These are phyloP conservation scores for Termitomyces sp. DNA, from an alignment of 768 basidiomycete genomes.

Conservation along the genomic window DNA sequence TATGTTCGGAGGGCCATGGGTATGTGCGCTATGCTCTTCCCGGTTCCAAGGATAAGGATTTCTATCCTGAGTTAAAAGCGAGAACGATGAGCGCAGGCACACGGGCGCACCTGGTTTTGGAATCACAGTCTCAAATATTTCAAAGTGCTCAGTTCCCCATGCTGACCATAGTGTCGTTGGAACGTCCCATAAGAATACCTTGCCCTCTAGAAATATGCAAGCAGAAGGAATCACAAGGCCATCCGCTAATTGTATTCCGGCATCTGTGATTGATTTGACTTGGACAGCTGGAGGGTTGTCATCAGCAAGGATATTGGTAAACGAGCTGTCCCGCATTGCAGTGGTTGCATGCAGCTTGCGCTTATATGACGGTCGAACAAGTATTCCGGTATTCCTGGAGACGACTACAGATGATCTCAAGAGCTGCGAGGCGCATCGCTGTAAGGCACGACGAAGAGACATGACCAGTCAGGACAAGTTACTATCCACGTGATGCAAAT, in stretches of 20 bases:
- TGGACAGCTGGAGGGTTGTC: slow-evolving; percentile 66
- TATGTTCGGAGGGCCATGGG: slow-evolving; percentile 63
- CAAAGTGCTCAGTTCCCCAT: slow-evolving; percentile 72
- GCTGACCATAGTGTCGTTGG: slow-evolving; percentile 54
- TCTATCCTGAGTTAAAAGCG: slow-evolving; percentile 39
- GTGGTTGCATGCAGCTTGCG: slow-evolving; percentile 15
- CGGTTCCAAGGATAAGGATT: slow-evolving; percentile 87
- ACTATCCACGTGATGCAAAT: neutral
- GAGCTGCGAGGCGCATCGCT: neutral
- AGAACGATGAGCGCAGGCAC: neutral
- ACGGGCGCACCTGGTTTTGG: slow-evolving; percentile 75
- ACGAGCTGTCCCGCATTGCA: slow-evolving; percentile 23
- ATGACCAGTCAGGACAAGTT: slow-evolving; percentile 1
- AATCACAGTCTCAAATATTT: slow-evolving; percentile 73
- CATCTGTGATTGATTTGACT: slow-evolving; percentile 55
- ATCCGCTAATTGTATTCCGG: slow-evolving; percentile 68
- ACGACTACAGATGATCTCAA: neutral
- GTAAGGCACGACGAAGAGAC: slow-evolving; percentile 7
- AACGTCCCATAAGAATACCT: slow-evolving; percentile 89
- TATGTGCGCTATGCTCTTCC: slow-evolving; percentile 59
- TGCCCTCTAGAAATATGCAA: slow-evolving; percentile 80
- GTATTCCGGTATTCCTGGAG: neutral
- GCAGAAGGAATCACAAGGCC: slow-evolving; percentile 74
- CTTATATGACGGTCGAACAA: neutral
- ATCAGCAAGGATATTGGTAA: slow-evolving; percentile 72